Percentiles rank a stretch among this genome's conserved stretches.
Evolutionary conservation across 2,329 filamentous ascomycete species (phyloP).

Genomic region (Diaporthe capsici): DNA sequence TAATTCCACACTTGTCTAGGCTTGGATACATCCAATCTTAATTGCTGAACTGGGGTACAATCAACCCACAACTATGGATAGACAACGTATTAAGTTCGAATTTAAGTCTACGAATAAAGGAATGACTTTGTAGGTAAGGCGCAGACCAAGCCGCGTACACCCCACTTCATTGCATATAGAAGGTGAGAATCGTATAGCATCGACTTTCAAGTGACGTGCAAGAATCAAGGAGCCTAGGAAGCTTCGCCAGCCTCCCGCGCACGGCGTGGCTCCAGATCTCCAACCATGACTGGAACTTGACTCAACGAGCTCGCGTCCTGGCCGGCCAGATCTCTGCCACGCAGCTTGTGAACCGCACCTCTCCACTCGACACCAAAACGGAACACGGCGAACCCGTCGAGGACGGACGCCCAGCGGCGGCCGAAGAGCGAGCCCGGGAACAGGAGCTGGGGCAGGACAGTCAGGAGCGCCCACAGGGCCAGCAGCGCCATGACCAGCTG

Average conservation of each 20-base stretch:
- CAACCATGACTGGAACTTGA: not conserved
- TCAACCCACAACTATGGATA: too few relatives aligned
- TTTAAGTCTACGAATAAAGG: too few relatives aligned
- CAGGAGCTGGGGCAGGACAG: slow-evolving; percentile 6
- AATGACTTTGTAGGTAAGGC: too few relatives aligned
- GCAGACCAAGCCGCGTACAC: too few relatives aligned
- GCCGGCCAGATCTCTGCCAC: not conserved
- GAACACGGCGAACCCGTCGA: slow-evolving; percentile 13
- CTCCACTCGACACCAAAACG: not conserved
- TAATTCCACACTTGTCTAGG: not conserved
- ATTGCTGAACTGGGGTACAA: not conserved
- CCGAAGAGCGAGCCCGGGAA: not conserved
- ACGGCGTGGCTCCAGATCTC: not conserved
- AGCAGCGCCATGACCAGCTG: not conserved
- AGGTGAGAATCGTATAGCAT: too few relatives aligned
- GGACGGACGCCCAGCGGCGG: slow-evolving; percentile 16
- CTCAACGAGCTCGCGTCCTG: not conserved
- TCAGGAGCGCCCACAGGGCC: not conserved
- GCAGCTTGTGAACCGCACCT: not conserved
- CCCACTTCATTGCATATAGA: too few relatives aligned
- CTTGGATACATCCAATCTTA: not conserved
- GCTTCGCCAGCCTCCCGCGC: not conserved
- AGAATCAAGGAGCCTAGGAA: not conserved
- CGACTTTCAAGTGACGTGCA: too few relatives aligned
- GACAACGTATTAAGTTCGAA: too few relatives aligned